phyloP scores from a whole-genome alignment of 169 alveolate genomes.

The Babesia ovata region DNA sequence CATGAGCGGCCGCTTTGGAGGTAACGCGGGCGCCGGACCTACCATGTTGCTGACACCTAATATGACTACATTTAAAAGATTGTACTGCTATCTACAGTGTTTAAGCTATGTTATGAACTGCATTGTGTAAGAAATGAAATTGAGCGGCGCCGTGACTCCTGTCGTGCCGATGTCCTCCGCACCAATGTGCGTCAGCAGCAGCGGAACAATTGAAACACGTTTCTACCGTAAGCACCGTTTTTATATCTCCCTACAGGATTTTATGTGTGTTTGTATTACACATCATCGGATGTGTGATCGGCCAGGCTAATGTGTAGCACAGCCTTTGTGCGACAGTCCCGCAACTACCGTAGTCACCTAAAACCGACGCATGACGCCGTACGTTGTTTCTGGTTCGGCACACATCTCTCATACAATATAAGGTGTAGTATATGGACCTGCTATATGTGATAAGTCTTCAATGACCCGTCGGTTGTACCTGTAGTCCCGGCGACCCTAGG shows the following conservation, averaged over 20 bases:
- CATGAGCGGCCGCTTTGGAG: conserved; percentile 35
- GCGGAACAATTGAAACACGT: too few relatives aligned
- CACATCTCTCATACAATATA: neutral
- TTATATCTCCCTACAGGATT: too few relatives aligned
- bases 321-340: too few relatives aligned
- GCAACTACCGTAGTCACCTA: too few relatives aligned
- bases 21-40: conserved; percentile 2
- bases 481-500: too few relatives aligned
- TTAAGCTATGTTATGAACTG: neutral
- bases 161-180: conserved; percentile 6
- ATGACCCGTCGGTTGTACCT: too few relatives aligned
- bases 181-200: conserved; percentile 33
- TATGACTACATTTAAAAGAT: conserved; percentile 2
- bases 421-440: neutral
- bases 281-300: too few relatives aligned
- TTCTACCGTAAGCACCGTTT: too few relatives aligned
- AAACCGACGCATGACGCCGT: too few relatives aligned
- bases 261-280: too few relatives aligned
- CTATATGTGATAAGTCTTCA: neutral
- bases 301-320: too few relatives aligned
- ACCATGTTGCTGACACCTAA: neutral
- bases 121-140: neutral
- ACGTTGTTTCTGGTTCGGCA: neutral
- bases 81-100: conserved; percentile 1
- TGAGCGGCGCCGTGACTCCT: conserved; percentile 5